Evolutionary conservation across 805 yeast genomes (phyloP).

Genomic region (Clavispora carvajalis): DNA sequence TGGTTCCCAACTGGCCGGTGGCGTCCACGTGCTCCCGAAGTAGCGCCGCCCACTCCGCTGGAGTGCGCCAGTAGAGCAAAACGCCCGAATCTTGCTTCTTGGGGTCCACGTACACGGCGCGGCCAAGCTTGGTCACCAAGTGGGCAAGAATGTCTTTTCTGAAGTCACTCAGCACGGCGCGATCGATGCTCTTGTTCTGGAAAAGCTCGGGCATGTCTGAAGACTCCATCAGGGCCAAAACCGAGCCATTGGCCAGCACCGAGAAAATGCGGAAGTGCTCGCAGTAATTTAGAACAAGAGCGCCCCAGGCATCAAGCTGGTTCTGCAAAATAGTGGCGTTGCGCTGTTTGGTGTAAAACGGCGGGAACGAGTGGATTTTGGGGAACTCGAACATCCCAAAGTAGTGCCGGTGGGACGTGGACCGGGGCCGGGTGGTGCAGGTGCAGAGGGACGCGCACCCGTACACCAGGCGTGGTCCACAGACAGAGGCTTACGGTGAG

Average conservation of each 20-base stretch:
- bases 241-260: constrained; percentile 25
- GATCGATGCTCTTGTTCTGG: constrained; percentile 44
- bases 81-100: constrained; percentile 62
- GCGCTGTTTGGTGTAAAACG: constrained; percentile 86
- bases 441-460: too few species aligned
- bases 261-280: constrained; percentile 40
- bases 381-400: constrained; percentile 28
- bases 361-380: constrained; percentile 65
- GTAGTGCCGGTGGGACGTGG: background rate
- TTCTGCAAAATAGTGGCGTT: constrained; percentile 71
- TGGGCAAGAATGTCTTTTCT: constrained; percentile 49
- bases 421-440: background rate
- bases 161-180: constrained; percentile 52
- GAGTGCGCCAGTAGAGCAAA: constrained; percentile 57
- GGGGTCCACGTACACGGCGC: constrained; percentile 51
- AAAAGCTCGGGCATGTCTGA: constrained; percentile 38
- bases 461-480: background rate
- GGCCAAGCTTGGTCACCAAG: constrained; percentile 47
- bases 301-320: constrained; percentile 76
- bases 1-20: constrained; percentile 72
- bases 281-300: constrained; percentile 59
- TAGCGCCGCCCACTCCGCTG: constrained; percentile 34
- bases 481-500: too few species aligned
- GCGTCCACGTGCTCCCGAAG: constrained; percentile 42
- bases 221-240: constrained; percentile 22